Evolutionary conservation across 192 early-diverging fungal species (phyloP).

Genomic region (Thamnidium elegans): DNA sequence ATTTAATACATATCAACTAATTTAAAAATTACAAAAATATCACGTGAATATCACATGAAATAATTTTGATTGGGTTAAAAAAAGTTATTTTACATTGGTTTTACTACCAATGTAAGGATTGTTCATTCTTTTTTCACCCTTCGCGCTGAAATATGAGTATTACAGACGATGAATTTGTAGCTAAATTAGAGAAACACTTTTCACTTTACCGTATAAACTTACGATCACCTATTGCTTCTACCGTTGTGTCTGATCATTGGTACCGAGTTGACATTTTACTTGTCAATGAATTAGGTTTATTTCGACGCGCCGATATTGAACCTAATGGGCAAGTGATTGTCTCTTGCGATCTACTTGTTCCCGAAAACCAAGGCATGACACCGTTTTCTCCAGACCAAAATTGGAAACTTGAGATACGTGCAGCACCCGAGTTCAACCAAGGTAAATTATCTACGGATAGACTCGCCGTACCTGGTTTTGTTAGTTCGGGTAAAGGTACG

Average conservation of each 20-base stretch:
- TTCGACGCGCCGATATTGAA: slow-evolving; percentile 22
- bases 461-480: slow-evolving; percentile 14
- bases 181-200: slow-evolving; percentile 30
- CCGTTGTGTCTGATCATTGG: slow-evolving; percentile 20
- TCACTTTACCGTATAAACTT: slow-evolving; percentile 28
- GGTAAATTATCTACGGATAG: not conserved
- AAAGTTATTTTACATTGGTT: no score
- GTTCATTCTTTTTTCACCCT: no score
- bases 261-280: slow-evolving; percentile 31
- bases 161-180: slow-evolving; percentile 30
- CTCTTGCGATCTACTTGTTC: slow-evolving; percentile 14
- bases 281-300: slow-evolving; percentile 36
- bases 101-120: no score
- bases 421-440: not conserved
- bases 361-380: not conserved
- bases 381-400: slow-evolving; percentile 3
- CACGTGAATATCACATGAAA: no score
- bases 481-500: slow-evolving; percentile 21
- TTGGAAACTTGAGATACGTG: slow-evolving; percentile 19
- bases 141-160: not conserved
- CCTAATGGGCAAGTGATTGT: slow-evolving; percentile 22
- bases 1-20: no score
- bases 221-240: slow-evolving; percentile 16
- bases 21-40: no score
- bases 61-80: no score